Evolutionary conservation across 768 basidiomycete species (phyloP).

Genomic region (Gloeostereum incarnatum): DNA sequence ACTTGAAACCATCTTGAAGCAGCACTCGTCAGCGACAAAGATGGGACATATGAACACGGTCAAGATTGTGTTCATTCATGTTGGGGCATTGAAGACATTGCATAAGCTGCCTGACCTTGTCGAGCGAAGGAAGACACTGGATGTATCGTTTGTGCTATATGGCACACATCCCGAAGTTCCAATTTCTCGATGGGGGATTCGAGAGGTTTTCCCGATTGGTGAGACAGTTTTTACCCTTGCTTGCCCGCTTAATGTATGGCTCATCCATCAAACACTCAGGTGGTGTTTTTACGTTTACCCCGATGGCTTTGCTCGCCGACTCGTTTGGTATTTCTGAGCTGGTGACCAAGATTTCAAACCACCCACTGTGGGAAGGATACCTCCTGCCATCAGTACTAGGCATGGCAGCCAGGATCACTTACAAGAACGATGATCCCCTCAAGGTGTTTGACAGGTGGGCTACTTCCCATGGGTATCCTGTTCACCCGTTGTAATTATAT

Average conservation of each 20-base stretch:
- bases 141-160: conserved; percentile 57
- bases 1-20: conserved; percentile 34
- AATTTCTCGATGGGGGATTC: conserved; percentile 49
- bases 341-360: conserved; percentile 42
- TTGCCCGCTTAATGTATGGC: background rate
- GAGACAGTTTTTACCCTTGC: conserved; percentile 11
- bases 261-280: conserved; percentile 29
- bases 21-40: conserved; percentile 25
- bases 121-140: conserved; percentile 33
- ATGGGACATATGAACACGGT: conserved; percentile 28
- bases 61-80: conserved; percentile 57
- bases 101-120: conserved; percentile 39
- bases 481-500: conserved; percentile 1
- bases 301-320: conserved; percentile 47
- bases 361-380: conserved; percentile 64
- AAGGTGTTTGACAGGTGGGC: conserved; percentile 29
- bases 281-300: conserved; percentile 65
- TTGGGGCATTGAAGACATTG: conserved; percentile 41
- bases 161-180: conserved; percentile 49
- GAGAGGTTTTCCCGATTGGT: conserved; percentile 66
- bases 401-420: conserved; percentile 33
- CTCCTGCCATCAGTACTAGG: conserved; percentile 59
- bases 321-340: conserved; percentile 35
- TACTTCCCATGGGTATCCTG: background rate
- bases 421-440: conserved; percentile 29